Base-by-base conservation (phyloP, 176 grass and related monocot species). In the Avena insularis region DNA sequence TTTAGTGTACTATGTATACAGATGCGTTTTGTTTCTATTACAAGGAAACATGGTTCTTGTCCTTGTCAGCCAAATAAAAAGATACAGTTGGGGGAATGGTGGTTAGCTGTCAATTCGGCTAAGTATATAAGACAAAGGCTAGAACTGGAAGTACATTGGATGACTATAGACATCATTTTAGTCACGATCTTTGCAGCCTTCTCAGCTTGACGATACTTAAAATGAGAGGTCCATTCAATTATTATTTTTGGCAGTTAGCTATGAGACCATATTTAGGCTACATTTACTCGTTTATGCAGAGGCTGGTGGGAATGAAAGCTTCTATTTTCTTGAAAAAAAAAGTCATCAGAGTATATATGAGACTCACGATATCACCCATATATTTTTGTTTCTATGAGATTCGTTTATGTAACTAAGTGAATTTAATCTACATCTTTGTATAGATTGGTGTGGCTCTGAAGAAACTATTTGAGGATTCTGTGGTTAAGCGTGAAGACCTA, bases 371-470 rank as follows among this genome's bases (percentile, higher is more conserved):
- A 29, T 75, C 46, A 51, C n/a, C 21, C 23, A 16, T 27, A 35
- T 35, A 71, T 59, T 55, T 68, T 51, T 12, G 48, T 72, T 17
- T 54, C 19, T 8, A 5, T 51, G n/a, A 1, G 25, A 50, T n/a
- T 25, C 3, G 64, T 12, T 27, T 25, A 77, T 57, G 33, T n/a
- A 35, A 56, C 78, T 72, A 8, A 74, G 35, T 50, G 0, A 74
- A 49, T 29, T 40, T 35, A 80, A 5, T 29, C 1, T 33, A 13
- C 7, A 31, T 8, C 47, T 23, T 50, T 81, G 51, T 27, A 31
- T 87, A 94, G 92, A 56, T 94, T 46, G 92, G 92, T 63, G 17
- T 87, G 55, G 84, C 92, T 78, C 65, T 94, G 35, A 94, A 91
- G 69, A 89, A 82, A 75, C 35, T 94, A 29, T 87, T 94, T 82